These are phyloP conservation scores for Colletotrichum trifolii DNA, from an alignment of 2,329 filamentous ascomycete species.

Conservation along the genomic window DNA sequence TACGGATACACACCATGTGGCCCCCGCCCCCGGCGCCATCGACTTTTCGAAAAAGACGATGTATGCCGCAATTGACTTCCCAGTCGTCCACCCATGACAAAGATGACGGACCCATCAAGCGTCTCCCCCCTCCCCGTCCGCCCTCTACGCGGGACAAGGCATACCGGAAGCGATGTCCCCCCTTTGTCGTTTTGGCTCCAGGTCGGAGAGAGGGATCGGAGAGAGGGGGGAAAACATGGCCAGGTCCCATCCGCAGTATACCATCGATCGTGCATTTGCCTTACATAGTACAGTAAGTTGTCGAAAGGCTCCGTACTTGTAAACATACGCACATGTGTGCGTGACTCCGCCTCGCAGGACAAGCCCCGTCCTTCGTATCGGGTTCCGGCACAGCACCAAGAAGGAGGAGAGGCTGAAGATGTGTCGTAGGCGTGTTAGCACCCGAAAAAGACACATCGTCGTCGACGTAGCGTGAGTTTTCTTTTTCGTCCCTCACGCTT, in stretches of 20 bases:
- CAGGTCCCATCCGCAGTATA: constrained; percentile 20
- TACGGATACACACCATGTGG: constrained; percentile 6
- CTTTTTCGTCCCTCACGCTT: background rate
- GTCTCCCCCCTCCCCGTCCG: constrained; percentile 15
- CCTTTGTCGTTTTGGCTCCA: constrained; percentile 12
- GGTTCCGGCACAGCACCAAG: no score
- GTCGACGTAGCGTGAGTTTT: no score
- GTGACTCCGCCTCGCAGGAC: constrained; percentile 2
- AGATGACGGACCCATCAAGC: constrained; percentile 4
- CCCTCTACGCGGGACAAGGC: constrained; percentile 22
- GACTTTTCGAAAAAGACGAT: constrained; percentile 5
- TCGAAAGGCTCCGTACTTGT: no score
- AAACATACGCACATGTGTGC: no score
- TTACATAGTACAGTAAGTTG: constrained; percentile 22
- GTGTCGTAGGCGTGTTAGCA: no score
- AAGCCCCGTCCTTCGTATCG: background rate
- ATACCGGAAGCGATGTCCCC: constrained; percentile 15
- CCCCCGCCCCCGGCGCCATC: constrained; percentile 30
- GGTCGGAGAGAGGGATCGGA: constrained; percentile 8
- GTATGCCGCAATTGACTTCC: constrained; percentile 24
- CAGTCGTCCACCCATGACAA: constrained; percentile 18
- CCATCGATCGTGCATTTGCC: constrained; percentile 27
- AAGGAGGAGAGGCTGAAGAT: no score
- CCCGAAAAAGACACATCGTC: no score
- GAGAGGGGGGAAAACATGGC: constrained; percentile 18